A percentile compares a stretch with the other conserved stretches of the same genome.
Evolutionary conservation across 345 rosid species (phyloP).

Genomic region (Populus davidiana): DNA sequence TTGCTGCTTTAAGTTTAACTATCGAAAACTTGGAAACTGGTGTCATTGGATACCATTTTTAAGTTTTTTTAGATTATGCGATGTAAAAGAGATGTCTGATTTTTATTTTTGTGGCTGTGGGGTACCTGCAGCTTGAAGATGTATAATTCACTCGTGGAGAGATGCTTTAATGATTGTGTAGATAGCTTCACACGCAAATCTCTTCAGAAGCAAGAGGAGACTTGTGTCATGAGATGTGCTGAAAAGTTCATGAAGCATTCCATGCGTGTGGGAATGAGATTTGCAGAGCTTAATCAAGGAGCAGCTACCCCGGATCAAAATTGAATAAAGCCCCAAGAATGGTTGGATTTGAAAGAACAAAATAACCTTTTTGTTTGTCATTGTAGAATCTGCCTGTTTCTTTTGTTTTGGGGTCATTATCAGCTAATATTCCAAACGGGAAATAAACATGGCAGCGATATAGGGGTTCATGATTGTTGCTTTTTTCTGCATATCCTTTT

Average conservation of each 20-base stretch:
- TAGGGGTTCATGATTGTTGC: too few species aligned
- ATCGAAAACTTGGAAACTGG: too few species aligned
- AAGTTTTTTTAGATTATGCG: not conserved
- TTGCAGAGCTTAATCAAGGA: slow-evolving; percentile 63
- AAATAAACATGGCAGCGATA: too few species aligned
- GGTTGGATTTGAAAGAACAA: not conserved
- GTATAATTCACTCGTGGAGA: slow-evolving; percentile 86
- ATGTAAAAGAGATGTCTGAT: not conserved
- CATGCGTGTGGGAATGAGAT: slow-evolving; percentile 94
- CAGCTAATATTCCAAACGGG: not conserved
- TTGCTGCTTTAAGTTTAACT: too few species aligned
- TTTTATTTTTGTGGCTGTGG: not conserved
- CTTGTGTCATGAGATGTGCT: slow-evolving; percentile 75
- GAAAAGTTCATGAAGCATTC: slow-evolving; percentile 97
- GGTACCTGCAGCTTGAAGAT: slow-evolving; percentile 60
- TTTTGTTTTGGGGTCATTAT: not conserved
- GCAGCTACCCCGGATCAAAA: slow-evolving; percentile 26
- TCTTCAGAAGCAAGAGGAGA: slow-evolving; percentile 89
- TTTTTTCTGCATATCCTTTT: too few species aligned
- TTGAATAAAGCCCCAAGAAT: not conserved
- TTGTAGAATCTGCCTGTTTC: not conserved
- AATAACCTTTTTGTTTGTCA: not conserved
- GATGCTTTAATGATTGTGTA: slow-evolving; percentile 87
- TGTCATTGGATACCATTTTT: not conserved
- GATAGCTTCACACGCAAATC: slow-evolving; percentile 80